A percentile compares a stretch with the other conserved stretches of the same genome.
Evolutionary conservation across 257 asterid species (phyloP).

Genomic region (Ligustrum vulgare): DNA sequence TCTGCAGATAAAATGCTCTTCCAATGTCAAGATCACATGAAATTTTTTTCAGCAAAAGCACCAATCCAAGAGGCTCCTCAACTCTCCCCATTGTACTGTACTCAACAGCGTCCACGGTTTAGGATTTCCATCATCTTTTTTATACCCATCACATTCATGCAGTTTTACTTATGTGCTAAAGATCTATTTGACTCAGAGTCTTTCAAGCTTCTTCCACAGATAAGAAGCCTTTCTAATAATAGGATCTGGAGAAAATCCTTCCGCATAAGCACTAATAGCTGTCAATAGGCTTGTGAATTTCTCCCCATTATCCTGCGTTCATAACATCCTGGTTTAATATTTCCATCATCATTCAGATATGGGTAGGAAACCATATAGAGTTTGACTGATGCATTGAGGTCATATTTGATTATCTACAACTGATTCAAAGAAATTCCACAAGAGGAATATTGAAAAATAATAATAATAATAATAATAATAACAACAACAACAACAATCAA

Average conservation of each 20-base stretch:
- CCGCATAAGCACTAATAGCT: slow-evolving; percentile 92
- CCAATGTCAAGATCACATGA: slow-evolving; percentile 78
- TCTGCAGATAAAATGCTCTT: slow-evolving; percentile 52
- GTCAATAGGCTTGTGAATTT: slow-evolving; percentile 80
- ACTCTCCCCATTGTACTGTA: slow-evolving; percentile 78
- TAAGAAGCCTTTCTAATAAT: slow-evolving; percentile 66
- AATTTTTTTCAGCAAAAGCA: slow-evolving; percentile 87
- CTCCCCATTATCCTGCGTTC: slow-evolving; percentile 79
- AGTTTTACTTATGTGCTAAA: not conserved
- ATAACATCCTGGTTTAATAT: slow-evolving; percentile 13
- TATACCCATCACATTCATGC: not conserved
- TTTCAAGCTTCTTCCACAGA: slow-evolving; percentile 87
- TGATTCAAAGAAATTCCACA: not conserved
- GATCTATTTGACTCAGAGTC: slow-evolving; percentile 27
- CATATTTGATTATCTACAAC: not conserved
- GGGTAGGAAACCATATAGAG: not conserved
- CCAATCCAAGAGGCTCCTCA: slow-evolving; percentile 69
- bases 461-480: too few species aligned
- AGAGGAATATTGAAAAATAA: not conserved
- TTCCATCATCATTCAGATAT: slow-evolving; percentile 2
- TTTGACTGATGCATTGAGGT: not conserved
- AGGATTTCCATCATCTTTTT: slow-evolving; percentile 5
- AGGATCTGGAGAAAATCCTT: slow-evolving; percentile 91
- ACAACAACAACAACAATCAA: not conserved
- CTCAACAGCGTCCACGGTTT: slow-evolving; percentile 8